These are phyloP conservation scores for Fusarium haematococcum DNA, from an alignment of 2,329 filamentous ascomycete genomes.

Conservation along the genomic window DNA sequence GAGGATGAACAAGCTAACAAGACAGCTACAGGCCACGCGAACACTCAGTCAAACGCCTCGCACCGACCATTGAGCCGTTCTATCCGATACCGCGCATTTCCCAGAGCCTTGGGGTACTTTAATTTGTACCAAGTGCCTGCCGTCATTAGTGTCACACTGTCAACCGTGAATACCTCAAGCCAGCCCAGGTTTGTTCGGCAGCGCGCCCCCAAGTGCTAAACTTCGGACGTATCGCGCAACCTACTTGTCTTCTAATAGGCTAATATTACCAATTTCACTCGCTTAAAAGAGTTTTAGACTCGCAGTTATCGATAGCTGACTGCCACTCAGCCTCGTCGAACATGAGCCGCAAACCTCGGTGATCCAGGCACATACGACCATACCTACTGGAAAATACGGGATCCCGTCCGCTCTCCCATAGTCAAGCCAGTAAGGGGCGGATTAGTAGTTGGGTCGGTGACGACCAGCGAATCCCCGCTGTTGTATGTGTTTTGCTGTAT, in stretches of 20 bases:
- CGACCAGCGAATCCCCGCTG: not conserved
- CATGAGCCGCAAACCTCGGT: not conserved
- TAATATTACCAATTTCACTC: too few relatives aligned
- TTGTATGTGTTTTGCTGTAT: not conserved
- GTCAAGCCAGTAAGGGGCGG: not conserved
- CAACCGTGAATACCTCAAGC: too few relatives aligned
- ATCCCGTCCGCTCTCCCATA: not conserved
- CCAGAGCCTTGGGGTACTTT: not conserved
- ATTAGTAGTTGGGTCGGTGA: not conserved
- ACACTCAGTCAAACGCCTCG: not conserved
- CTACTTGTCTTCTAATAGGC: not conserved
- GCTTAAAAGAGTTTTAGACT: too few relatives aligned
- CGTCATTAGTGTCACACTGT: too few relatives aligned
- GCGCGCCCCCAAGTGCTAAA: not conserved
- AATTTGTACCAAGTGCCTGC: not conserved
- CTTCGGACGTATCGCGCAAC: not conserved
- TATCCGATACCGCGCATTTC: not conserved
- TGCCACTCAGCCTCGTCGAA: not conserved
- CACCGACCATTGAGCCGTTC: not conserved
- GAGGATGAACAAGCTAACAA: not conserved
- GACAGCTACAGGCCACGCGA: not conserved
- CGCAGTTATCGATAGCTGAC: not conserved
- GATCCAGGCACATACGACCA: not conserved
- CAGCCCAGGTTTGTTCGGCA: too few relatives aligned
- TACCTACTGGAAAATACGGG: not conserved